Percentiles rank a stretch among this genome's conserved stretches.
These are phyloP conservation scores for Phytophthora pisi DNA, from an alignment of 352 stramenopile species.

Conservation along the genomic window DNA sequence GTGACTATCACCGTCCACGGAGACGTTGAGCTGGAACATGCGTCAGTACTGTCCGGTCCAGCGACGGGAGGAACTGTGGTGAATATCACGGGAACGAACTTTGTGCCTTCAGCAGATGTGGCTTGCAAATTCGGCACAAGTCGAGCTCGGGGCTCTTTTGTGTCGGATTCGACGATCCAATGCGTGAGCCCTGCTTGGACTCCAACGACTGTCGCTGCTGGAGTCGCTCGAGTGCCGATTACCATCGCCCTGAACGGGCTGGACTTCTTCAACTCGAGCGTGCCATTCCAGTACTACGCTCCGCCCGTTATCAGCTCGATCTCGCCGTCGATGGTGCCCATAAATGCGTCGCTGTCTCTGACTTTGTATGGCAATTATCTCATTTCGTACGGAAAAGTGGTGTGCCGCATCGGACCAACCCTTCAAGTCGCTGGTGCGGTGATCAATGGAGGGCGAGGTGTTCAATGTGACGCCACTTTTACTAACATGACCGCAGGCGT, in stretches of 20 bases:
- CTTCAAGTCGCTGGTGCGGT: slow-evolving; percentile 26
- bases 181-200: slow-evolving; percentile 47
- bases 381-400: slow-evolving; percentile 31
- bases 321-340: slow-evolving; percentile 15
- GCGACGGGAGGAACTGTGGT: slow-evolving; percentile 40
- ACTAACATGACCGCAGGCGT: background rate
- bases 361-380: slow-evolving; percentile 30
- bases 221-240: slow-evolving; percentile 24
- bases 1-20: slow-evolving; percentile 19
- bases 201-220: slow-evolving; percentile 4
- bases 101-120: slow-evolving; percentile 22
- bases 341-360: slow-evolving; percentile 25
- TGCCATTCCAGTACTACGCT: slow-evolving; percentile 40
- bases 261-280: slow-evolving; percentile 35
- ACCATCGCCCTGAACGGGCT: slow-evolving; percentile 34
- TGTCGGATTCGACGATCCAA: slow-evolving; percentile 28
- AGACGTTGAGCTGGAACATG: slow-evolving; percentile 15
- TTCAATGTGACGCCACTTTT: slow-evolving; percentile 17
- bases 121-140: slow-evolving; percentile 39
- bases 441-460: slow-evolving; percentile 17
- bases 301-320: slow-evolving; percentile 25
- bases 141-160: slow-evolving; percentile 18
- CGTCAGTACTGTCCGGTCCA: slow-evolving; percentile 30
- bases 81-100: slow-evolving; percentile 28
- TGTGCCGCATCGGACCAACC: slow-evolving; percentile 27